Evolutionary conservation across 2,329 filamentous ascomycete species (phyloP), one percentile per base, ranked within the genome.

Genomic region (Cyphellophora europaea): DNA sequence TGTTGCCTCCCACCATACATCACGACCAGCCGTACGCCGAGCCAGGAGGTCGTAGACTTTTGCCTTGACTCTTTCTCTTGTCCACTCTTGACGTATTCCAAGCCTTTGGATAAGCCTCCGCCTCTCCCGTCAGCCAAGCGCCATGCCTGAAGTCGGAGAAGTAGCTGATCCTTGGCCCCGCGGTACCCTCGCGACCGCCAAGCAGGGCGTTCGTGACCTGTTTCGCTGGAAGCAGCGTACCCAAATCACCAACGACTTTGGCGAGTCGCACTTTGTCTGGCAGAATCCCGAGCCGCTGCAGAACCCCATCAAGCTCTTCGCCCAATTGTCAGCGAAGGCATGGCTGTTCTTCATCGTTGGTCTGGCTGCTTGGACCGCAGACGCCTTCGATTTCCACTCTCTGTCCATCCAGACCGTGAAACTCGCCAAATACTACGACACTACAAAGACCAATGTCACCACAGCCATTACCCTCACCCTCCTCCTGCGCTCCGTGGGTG

Each of bases 301-400:
- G 32, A 80, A 89, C 53, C 84, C 84, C 25, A 62, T 89, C 58
- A 74, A 67, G 23, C 66, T 89, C 18, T 65, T 86, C 42, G 67
- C 66, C 17, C 69, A 78, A 57, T 67, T 91, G 11, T 71, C 67
- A 3, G 62, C 64, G 15, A 72, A 67, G 41, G 77, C 82, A 53
- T 89, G 83, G 82, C 52, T 82, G 11, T 87, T 83, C 63, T 78
- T 89, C 61, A 44, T 82, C 27, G 79, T 86, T 8, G 83, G 82
- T 3, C 77, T 88, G 52, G 58, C 71, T 19, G 78, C 82, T 11
- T 89, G 84, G 84, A 82, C 75, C 1, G 82, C 82, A 37, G 84
- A 89, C 55, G 82, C 83, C 3, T 89, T 88, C 54, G 83, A 87
- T 57, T 89, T 88, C 54, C 82, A 87, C 58, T 80, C 83, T 16